A percentile compares a stretch with the other conserved stretches of the same genome.
These are phyloP conservation scores for Coemansia sp. DNA, from an alignment of 192 early-diverging fungal species.

Conservation along the genomic window DNA sequence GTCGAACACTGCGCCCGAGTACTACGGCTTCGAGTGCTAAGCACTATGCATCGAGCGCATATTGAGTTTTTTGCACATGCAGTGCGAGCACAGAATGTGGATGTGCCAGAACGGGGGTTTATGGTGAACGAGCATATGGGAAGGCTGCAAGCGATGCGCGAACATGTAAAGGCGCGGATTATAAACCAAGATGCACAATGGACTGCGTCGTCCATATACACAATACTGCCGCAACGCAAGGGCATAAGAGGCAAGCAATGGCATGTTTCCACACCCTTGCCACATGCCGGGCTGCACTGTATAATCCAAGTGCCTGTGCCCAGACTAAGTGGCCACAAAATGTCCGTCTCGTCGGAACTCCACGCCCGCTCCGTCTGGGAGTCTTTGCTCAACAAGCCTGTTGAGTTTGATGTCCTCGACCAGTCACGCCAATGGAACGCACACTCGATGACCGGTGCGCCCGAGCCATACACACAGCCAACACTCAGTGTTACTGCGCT, in stretches of 20 bases:
- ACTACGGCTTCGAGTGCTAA: conserved; percentile 12
- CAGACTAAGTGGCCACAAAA: background rate
- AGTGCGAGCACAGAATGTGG: background rate
- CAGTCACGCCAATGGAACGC: conserved; percentile 19
- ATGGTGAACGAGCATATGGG: background rate
- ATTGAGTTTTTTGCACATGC: conserved; percentile 15
- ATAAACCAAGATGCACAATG: conserved; percentile 35
- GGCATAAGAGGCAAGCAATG: background rate
- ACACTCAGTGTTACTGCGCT: conserved; percentile 20
- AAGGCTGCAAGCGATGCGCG: conserved; percentile 16
- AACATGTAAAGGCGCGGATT: conserved; percentile 11
- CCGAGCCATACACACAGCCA: conserved; percentile 19
- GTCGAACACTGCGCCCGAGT: conserved; percentile 39
- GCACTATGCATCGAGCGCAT: conserved; percentile 23
- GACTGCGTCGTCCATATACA: conserved; percentile 12
- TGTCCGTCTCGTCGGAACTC: conserved; percentile 23
- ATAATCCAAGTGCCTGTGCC: conserved; percentile 20
- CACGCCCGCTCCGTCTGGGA: conserved; percentile 24
- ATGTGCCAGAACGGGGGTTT: background rate
- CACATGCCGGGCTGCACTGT: conserved; percentile 36
- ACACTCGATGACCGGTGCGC: conserved; percentile 16
- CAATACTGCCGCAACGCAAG: conserved; percentile 11
- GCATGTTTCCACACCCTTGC: conserved; percentile 5
- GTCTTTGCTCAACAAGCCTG: background rate
- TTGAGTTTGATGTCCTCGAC: conserved; percentile 9